These are phyloP conservation scores for Phylloporus arenicola DNA, from an alignment of 768 basidiomycete species.

Conservation along the genomic window DNA sequence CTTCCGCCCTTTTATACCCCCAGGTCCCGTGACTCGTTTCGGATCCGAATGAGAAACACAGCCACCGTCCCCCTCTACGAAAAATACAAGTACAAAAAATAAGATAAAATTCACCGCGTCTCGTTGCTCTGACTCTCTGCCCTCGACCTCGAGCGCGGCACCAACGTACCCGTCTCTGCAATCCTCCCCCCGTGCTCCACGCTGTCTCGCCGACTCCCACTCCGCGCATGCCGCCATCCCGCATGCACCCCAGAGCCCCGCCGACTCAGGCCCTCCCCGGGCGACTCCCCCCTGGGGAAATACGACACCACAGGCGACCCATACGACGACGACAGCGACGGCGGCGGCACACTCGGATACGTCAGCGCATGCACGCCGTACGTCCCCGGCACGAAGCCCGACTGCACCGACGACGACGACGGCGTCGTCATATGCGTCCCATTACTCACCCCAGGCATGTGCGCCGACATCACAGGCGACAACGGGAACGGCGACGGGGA, in stretches of 20 bases:
- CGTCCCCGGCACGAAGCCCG: slow-evolving; percentile 27
- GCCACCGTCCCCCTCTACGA: background rate
- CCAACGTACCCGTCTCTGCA: slow-evolving; percentile 61
- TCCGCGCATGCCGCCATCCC: background rate
- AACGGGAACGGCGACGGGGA: slow-evolving; percentile 68
- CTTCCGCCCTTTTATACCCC: slow-evolving; percentile 29
- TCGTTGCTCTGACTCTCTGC: slow-evolving; percentile 38
- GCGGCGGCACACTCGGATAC: slow-evolving; percentile 82
- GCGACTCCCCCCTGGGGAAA: slow-evolving; percentile 45
- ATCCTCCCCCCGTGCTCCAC: slow-evolving; percentile 61
- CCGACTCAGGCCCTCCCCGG: slow-evolving; percentile 50
- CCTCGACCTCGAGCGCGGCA: slow-evolving; percentile 39
- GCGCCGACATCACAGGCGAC: slow-evolving; percentile 51
- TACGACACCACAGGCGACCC: slow-evolving; percentile 59
- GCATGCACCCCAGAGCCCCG: slow-evolving; percentile 41
- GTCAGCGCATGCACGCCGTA: slow-evolving; percentile 40
- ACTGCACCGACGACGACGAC: slow-evolving; percentile 51
- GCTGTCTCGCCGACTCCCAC: slow-evolving; percentile 47
- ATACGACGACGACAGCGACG: slow-evolving; percentile 72
- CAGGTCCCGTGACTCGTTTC: slow-evolving; percentile 23
- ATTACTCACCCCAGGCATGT: slow-evolving; percentile 34
- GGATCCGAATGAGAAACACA: slow-evolving; percentile 15
- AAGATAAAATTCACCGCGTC: background rate
- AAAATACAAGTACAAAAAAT: background rate
- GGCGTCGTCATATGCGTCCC: slow-evolving; percentile 71